Conservation (phyloP, 768 basidiomycete genomes). For the Collybia mongolica region DNA sequence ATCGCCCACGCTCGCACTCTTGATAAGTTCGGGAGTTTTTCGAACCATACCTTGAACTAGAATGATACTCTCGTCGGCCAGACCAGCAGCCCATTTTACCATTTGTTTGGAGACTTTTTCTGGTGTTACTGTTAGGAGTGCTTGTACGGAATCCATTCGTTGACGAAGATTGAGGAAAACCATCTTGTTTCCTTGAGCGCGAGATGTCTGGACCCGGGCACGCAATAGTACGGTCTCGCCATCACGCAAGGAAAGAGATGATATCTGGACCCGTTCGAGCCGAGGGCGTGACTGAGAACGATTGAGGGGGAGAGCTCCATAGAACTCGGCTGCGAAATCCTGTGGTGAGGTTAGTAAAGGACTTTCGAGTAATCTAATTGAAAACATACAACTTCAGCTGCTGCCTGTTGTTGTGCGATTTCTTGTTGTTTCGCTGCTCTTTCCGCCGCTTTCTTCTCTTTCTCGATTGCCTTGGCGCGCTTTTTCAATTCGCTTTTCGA, state of each 20-base stretch:
- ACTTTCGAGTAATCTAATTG: background rate
- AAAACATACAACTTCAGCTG: slow-evolving; percentile 58
- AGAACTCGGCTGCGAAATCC: slow-evolving; percentile 79
- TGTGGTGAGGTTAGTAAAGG: slow-evolving; percentile 22
- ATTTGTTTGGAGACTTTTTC: slow-evolving; percentile 93
- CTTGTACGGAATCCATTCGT: slow-evolving; percentile 83
- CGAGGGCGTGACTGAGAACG: slow-evolving; percentile 82
- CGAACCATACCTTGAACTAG: slow-evolving; percentile 84
- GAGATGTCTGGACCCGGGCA: slow-evolving; percentile 87
- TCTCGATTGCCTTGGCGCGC: slow-evolving; percentile 86
- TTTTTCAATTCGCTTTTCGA: slow-evolving; percentile 92
- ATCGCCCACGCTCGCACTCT: slow-evolving; percentile 85
- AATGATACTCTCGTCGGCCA: slow-evolving; percentile 88
- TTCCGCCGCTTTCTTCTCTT: slow-evolving; percentile 86
- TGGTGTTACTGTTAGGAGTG: slow-evolving; percentile 67
- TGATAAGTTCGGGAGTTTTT: slow-evolving; percentile 81
- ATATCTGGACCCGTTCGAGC: slow-evolving; percentile 62
- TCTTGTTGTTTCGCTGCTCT: slow-evolving; percentile 80
- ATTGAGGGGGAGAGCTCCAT: slow-evolving; percentile 87
- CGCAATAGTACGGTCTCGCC: slow-evolving; percentile 81
- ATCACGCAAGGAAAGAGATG: slow-evolving; percentile 59
- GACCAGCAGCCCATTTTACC: slow-evolving; percentile 84
- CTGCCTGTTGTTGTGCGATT: slow-evolving; percentile 63
- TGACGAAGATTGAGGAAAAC: slow-evolving; percentile 93
- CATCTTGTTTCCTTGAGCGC: slow-evolving; percentile 94